These are phyloP conservation scores for Exophiala sp. DNA, from an alignment of 2,329 filamentous ascomycete genomes.

Conservation along the genomic window DNA sequence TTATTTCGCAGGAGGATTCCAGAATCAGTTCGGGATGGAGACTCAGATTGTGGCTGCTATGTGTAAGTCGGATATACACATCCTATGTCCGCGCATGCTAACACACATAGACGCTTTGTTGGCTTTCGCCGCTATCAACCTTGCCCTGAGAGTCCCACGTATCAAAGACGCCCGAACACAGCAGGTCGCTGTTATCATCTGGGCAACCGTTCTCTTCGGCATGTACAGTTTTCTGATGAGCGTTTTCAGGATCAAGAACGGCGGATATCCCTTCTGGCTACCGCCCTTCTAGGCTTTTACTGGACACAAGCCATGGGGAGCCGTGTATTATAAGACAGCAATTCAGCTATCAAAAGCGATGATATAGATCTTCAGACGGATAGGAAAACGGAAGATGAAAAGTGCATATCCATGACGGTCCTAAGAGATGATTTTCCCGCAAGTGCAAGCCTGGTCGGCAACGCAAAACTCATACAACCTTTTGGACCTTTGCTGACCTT, in stretches of 20 bases:
- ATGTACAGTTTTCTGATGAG: conserved; percentile 94
- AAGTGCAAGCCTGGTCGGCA: too few relatives aligned
- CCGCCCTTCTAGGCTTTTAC: conserved; percentile 69
- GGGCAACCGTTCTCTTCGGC: conserved; percentile 71
- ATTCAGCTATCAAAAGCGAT: too few relatives aligned
- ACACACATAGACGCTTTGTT: conserved; percentile 64
- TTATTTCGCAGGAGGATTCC: conserved; percentile 90
- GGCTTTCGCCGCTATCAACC: conserved; percentile 84
- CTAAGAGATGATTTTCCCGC: too few relatives aligned
- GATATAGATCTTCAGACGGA: too few relatives aligned
- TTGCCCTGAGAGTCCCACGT: conserved; percentile 88
- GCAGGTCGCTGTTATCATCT: conserved; percentile 75
- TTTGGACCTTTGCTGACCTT: too few relatives aligned
- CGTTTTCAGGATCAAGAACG: conserved; percentile 91
- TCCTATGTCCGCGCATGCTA: background rate
- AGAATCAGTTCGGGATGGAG: conserved; percentile 89
- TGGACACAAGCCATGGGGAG: background rate
- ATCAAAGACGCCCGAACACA: conserved; percentile 74
- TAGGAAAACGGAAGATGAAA: too few relatives aligned
- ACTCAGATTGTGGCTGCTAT: conserved; percentile 92
- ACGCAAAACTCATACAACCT: too few relatives aligned
- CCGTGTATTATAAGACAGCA: background rate
- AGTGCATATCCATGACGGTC: too few relatives aligned
- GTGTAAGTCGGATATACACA: conserved; percentile 62
- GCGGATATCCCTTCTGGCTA: conserved; percentile 88